Evolutionary conservation across 164 flowering plant species (phyloP).

Genomic region (Cinnamomum micranthum): DNA sequence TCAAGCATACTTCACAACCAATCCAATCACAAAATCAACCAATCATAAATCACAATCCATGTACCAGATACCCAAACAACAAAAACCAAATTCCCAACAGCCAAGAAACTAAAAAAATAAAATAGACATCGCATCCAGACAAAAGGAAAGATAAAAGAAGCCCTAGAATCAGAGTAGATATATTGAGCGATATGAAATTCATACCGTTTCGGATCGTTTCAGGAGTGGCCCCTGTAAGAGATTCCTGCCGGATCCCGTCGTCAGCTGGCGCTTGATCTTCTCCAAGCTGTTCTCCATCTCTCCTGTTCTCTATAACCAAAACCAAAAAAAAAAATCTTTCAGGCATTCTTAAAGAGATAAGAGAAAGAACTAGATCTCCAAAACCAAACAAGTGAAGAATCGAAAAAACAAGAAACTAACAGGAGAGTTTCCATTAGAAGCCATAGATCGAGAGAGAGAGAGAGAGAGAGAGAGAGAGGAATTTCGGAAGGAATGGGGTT

Average conservation of each 20-base stretch:
- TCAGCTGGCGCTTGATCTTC: constrained; percentile 90
- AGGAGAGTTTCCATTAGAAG: constrained; percentile 46
- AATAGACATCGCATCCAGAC: not conserved
- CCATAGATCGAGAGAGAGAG: constrained; percentile 28
- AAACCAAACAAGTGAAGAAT: not conserved
- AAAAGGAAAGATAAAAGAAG: not conserved
- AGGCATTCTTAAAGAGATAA: not conserved
- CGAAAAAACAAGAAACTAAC: constrained; percentile 18
- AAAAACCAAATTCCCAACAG: too few species aligned
- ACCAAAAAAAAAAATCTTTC: not conserved
- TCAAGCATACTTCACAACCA: too few species aligned
- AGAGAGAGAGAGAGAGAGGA: not conserved
- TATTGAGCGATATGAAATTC: not conserved
- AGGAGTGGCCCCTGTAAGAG: constrained; percentile 94
- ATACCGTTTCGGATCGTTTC: constrained; percentile 95
- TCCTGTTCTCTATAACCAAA: constrained; percentile 31
- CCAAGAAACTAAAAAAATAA: too few species aligned
- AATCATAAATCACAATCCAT: too few species aligned
- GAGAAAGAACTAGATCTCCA: not conserved
- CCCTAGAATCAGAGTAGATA: not conserved
- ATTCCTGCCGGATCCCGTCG: constrained; percentile 77
- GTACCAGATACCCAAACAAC: too few species aligned
- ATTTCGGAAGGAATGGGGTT: not conserved
- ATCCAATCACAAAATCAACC: too few species aligned
- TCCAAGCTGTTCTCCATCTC: constrained; percentile 81